Evolutionary conservation across 2,329 filamentous ascomycete genomes (phyloP), one percentile per base, ranked within the genome.

Genomic region (Endocalyx cinctus): DNA sequence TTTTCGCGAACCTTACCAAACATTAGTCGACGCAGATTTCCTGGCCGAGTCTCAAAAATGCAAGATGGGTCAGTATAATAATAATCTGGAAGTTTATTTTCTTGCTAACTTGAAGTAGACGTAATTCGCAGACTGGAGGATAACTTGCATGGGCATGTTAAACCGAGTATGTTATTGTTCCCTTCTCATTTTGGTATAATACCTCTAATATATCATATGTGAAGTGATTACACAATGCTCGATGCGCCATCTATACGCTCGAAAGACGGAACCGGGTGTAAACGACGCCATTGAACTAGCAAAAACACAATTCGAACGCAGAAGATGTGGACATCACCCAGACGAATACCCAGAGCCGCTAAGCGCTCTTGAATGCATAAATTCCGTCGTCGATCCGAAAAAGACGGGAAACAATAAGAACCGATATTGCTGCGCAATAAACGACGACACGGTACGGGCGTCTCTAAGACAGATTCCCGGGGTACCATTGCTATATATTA

Each of bases 1-100:
- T 40, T 96, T 96, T 61, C 86, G 89, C 48, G 85, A 92, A 64
- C 88, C 92, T 10, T 97, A 96, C 65, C 92, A 97, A 66, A 82
- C 94, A 32, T 69, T 95, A 27, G 80, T 96, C 41, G 89, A 95
- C 56, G 85, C 87, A 38, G 79, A 88, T 45, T 86, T 97, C 50
- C 75, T 97, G 32, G 74, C 77, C 52, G 87, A 94, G 57, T 81
- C 88, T 15, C 78, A 83, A 45, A 77, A 78, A 31, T 92, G 85
- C 67, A 92, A 90, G 53, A 95, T 96, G 84, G n/a, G n/a, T n/a
- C n/a, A n/a, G n/a, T n/a, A n/a, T n/a, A n/a, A n/a, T n/a, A n/a
- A n/a, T n/a, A n/a, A n/a, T n/a, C n/a, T n/a, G n/a, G n/a, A n/a
- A n/a, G n/a, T n/a, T n/a, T n/a, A n/a, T n/a, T n/a, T n/a, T n/a